These are phyloP conservation scores for Verruconis gallopava DNA, from an alignment of 2,329 filamentous ascomycete species.

Conservation along the genomic window DNA sequence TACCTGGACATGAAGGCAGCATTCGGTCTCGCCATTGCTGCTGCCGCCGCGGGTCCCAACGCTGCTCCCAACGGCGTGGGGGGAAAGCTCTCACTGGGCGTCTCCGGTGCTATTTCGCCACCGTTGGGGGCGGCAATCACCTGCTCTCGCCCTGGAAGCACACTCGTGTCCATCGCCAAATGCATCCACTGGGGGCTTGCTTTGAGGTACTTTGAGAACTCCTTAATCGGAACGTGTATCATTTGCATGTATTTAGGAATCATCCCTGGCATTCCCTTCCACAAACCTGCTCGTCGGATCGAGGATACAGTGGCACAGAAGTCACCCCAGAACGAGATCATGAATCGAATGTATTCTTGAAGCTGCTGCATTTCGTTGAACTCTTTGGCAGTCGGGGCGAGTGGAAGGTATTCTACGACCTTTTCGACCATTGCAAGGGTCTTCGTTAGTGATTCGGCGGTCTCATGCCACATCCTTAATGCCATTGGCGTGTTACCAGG, in stretches of 20 bases:
- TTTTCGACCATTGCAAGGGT: not conserved
- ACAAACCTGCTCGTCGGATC: not conserved
- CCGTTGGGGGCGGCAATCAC: not conserved
- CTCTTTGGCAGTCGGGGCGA: not conserved
- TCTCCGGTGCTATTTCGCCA: not conserved
- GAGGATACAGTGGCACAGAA: not conserved
- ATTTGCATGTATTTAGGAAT: not conserved
- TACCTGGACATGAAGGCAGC: conserved; percentile 1
- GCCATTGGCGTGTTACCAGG: not conserved
- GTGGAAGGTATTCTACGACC: not conserved
- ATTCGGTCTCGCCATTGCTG: conserved; percentile 66
- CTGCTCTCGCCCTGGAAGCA: not conserved
- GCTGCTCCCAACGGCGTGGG: conserved; percentile 85
- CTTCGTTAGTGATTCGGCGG: not conserved
- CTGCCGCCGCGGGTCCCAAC: conserved; percentile 77
- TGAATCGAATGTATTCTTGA: not conserved
- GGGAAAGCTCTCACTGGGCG: conserved; percentile 30
- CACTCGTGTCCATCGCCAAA: not conserved
- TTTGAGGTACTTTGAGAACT: conserved; percentile 1
- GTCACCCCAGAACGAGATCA: not conserved
- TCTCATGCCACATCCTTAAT: not conserved
- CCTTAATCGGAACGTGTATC: not conserved
- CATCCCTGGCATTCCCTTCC: not conserved
- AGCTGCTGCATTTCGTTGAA: not conserved
- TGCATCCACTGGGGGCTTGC: not conserved